Percentiles rank a stretch among this genome's conserved stretches.
These are phyloP conservation scores for Tuber umbilicatum DNA, from an alignment of 495 filamentous ascomycete species.

Conservation along the genomic window DNA sequence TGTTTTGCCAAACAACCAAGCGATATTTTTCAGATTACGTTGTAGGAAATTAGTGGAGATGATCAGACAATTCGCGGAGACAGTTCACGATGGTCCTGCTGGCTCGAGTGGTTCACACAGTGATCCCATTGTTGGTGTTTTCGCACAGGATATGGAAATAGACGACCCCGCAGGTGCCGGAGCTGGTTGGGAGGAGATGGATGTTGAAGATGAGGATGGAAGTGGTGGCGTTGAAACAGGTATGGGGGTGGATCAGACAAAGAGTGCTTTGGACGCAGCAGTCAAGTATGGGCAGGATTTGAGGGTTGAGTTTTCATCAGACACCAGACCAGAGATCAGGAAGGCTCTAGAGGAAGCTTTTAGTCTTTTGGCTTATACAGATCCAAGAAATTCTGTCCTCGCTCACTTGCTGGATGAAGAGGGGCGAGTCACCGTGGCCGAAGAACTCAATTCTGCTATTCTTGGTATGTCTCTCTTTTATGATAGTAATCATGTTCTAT, in stretches of 20 bases:
- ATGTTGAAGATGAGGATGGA: constrained; percentile 51
- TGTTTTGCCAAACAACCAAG: constrained; percentile 75
- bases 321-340: constrained; percentile 59
- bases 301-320: constrained; percentile 64
- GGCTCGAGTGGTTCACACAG: constrained; percentile 38
- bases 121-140: constrained; percentile 47
- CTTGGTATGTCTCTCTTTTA: constrained; percentile 56
- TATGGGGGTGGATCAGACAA: constrained; percentile 37
- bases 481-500: constrained; percentile 12
- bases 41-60: constrained; percentile 95
- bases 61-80: constrained; percentile 73
- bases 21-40: constrained; percentile 82
- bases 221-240: constrained; percentile 53
- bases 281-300: constrained; percentile 77
- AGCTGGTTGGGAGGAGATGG: constrained; percentile 48
- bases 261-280: constrained; percentile 53
- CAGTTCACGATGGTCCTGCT: constrained; percentile 45
- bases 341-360: constrained; percentile 80
- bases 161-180: constrained; percentile 55
- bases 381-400: constrained; percentile 66
- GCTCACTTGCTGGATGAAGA: constrained; percentile 70
- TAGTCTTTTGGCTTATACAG: constrained; percentile 76
- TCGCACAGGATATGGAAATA: constrained; percentile 72
- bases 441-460: constrained; percentile 92
- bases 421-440: constrained; percentile 73